Base-by-base conservation (phyloP, 2,329 filamentous ascomycete genomes). In the Beauveria australis region DNA sequence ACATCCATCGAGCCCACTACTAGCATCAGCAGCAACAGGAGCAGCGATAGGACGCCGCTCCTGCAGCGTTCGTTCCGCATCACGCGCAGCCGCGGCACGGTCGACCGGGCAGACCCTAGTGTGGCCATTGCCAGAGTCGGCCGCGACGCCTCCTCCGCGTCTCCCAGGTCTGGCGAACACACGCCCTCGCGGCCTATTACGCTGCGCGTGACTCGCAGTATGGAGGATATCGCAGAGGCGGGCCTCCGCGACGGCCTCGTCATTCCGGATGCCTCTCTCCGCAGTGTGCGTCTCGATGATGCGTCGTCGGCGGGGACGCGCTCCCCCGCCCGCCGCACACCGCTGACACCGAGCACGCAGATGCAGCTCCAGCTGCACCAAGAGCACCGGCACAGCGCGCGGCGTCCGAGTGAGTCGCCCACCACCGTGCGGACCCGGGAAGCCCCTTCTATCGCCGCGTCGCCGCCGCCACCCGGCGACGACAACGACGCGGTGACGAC, bases 391-490 rank as follows among this genome's bases (percentile, higher is more conserved):
- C 64, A 61, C 33, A 37, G 12, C 53, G 63, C 58, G 22, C 64
- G 62, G 18, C 68, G 67, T 6, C 68, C 68, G 2, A 67, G 66
- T 30, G 28, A 30, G 33, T 61, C 60, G 5, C 60, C 53, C 6
- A 53, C 66, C 24, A 62, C 14, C 5, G 66, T 26, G 64, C 64
- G 16, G 54, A 30, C 1, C 61, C 66, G 28, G 65, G 64, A 10
- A 30, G 68, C 70, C 14, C 70, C 73, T 6, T 72, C 71, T 5
- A 66, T 71, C 30, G 64, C 67, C 28, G 68, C 53, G 40, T 69
- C 61, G 59, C 63, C 62, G 22, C 24, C 30, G 2, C 44, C 5
- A 5, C 33, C 40, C 40, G 52, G 28, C 22, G 40, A 28, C 8
- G 40, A 22, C 40, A 37, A 57, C 14, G 63, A 67, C 52, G 12